Conservation (phyloP, 2,329 filamentous ascomycete genomes). For the Cucurbitaria berberidis region DNA sequence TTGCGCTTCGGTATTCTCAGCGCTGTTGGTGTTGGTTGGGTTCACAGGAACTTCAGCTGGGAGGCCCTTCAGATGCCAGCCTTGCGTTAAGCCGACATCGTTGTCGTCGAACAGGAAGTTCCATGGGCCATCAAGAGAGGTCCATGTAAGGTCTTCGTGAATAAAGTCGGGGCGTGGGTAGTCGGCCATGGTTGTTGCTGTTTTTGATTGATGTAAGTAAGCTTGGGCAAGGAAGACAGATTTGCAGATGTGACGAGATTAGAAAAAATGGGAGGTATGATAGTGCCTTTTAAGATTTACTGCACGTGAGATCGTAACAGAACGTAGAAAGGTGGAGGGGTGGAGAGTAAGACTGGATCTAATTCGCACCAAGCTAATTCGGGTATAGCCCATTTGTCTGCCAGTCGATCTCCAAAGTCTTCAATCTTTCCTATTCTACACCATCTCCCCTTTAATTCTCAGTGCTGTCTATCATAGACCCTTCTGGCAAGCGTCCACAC, state of each 20-base stretch:
- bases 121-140: conserved; percentile 68
- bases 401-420: not conserved
- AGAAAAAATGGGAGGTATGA: not conserved
- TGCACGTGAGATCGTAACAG: conserved; percentile 10
- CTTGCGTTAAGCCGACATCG: conserved; percentile 60
- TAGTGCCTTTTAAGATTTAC: not conserved
- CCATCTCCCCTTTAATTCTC: not conserved
- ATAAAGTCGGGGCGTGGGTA: conserved; percentile 72
- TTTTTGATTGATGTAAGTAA: not conserved
- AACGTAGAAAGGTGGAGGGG: conserved; percentile 12
- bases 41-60: conserved; percentile 50
- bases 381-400: conserved; percentile 1
- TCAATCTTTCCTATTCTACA: not conserved
- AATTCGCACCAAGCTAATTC: conserved; percentile 1
- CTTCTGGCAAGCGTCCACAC: not conserved
- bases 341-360: conserved; percentile 10
- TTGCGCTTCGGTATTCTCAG: conserved; percentile 36
- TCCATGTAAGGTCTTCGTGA: conserved; percentile 63
- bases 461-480: not conserved
- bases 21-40: conserved; percentile 22
- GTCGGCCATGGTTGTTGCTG: conserved; percentile 13
- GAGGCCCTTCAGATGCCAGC: conserved; percentile 62
- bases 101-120: conserved; percentile 70
- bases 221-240: not conserved
- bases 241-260: not conserved